Percentiles rank a stretch among this genome's conserved stretches.
Evolutionary conservation across 352 stramenopile species (phyloP).

Genomic region (Phytophthora pistaciae): DNA sequence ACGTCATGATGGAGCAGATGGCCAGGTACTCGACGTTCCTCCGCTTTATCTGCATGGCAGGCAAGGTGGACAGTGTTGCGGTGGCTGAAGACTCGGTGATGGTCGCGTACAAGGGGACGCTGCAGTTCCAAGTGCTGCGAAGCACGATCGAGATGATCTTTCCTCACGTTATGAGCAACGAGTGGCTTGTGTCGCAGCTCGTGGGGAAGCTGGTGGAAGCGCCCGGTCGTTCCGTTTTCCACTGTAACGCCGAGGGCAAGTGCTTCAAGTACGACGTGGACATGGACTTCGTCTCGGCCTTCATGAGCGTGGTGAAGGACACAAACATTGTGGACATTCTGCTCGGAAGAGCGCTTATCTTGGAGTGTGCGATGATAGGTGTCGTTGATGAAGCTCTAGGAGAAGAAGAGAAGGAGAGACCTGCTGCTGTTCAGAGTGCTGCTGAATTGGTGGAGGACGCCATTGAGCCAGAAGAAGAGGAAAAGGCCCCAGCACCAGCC

Average conservation of each 20-base stretch:
- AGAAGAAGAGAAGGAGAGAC: conserved; percentile 13
- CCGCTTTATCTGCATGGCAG: conserved; percentile 14
- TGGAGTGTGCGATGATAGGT: conserved; percentile 22
- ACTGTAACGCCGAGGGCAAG: conserved; percentile 27
- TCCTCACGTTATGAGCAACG: conserved; percentile 30
- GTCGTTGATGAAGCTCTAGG: not conserved
- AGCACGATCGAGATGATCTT: conserved; percentile 36
- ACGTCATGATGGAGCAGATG: not conserved
- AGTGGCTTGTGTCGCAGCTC: conserved; percentile 26
- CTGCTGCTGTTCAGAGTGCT: not conserved
- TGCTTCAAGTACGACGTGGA: conserved; percentile 3
- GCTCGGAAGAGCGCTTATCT: conserved; percentile 27
- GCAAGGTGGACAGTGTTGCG: conserved; percentile 11
- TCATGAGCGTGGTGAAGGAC: conserved; percentile 26
- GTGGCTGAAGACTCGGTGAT: conserved; percentile 25
- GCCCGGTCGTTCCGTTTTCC: conserved; percentile 14
- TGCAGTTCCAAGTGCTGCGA: conserved; percentile 33
- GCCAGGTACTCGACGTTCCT: conserved; percentile 19
- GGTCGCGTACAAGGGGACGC: conserved; percentile 13
- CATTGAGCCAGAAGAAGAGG: not conserved
- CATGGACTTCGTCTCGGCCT: not conserved
- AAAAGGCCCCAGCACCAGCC: not conserved
- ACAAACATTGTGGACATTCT: conserved; percentile 22
- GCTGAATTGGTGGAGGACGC: not conserved
- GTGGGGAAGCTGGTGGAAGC: conserved; percentile 11